Conservation (phyloP, 2,329 filamentous ascomycete species). For the Chrysoporthe deuterocubensis region DNA sequence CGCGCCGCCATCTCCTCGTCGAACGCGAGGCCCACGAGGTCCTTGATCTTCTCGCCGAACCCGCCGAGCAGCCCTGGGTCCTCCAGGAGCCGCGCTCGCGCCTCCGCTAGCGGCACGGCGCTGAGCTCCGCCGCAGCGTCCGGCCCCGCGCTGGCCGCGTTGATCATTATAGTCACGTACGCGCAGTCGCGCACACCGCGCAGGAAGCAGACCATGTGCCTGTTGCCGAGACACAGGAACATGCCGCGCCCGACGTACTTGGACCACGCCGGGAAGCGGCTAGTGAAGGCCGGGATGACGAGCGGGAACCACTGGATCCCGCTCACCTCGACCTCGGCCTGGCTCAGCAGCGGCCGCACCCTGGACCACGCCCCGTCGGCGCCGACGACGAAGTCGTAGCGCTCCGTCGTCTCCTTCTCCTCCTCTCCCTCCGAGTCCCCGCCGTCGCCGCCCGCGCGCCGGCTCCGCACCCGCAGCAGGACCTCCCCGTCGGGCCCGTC, state of each 20-base stretch:
- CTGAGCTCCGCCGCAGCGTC: constrained; percentile 25
- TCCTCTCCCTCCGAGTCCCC: not conserved
- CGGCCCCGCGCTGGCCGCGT: constrained; percentile 34
- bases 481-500: constrained; percentile 14
- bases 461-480: constrained; percentile 24
- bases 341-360: constrained; percentile 42
- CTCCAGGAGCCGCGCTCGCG: constrained; percentile 34
- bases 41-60: constrained; percentile 36
- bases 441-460: not conserved
- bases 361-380: constrained; percentile 47
- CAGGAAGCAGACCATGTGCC: constrained; percentile 41
- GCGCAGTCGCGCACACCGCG: constrained; percentile 37
- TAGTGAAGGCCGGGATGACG: constrained; percentile 40
- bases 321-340: constrained; percentile 43
- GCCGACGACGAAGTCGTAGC: constrained; percentile 45
- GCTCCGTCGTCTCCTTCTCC: constrained; percentile 32
- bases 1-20: constrained; percentile 32
- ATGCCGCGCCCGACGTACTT: constrained; percentile 45
- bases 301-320: constrained; percentile 45
- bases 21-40: constrained; percentile 36
- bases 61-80: constrained; percentile 29
- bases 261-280: constrained; percentile 43
- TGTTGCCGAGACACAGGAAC: constrained; percentile 40
- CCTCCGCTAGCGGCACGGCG: constrained; percentile 19
- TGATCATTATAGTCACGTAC: constrained; percentile 38